Evolutionary conservation across 2,329 filamentous ascomycete genomes (phyloP).

Genomic region (Cercospora zeae-maydis): DNA sequence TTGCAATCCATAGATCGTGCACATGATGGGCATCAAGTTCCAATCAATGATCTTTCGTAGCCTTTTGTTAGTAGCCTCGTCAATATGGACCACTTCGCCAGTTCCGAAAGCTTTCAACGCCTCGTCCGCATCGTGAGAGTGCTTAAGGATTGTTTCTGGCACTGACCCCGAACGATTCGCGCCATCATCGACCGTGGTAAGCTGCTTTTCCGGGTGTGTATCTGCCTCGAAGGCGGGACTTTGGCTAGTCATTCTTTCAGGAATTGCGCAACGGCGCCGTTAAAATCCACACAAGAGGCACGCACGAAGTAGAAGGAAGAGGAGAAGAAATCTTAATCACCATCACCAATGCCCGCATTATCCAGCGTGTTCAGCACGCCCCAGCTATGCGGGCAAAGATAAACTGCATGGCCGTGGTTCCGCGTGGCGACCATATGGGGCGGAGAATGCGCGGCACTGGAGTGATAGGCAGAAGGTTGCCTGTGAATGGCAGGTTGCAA

Average conservation of each 20-base stretch:
- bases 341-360: not conserved
- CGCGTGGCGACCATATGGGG: slow-evolving; percentile 5
- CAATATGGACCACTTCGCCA: slow-evolving; percentile 52
- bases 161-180: slow-evolving; percentile 31
- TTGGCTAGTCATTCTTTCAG: not conserved
- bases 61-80: slow-evolving; percentile 56
- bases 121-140: slow-evolving; percentile 58
- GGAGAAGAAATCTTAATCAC: not conserved
- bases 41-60: slow-evolving; percentile 60
- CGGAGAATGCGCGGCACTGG: not conserved
- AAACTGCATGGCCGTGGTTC: not conserved
- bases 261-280: not conserved
- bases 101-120: slow-evolving; percentile 56
- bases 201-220: slow-evolving; percentile 28
- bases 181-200: slow-evolving; percentile 25
- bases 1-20: slow-evolving; percentile 56
- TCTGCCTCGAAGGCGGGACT: slow-evolving; percentile 12
- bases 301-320: no score
- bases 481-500: slow-evolving; percentile 9
- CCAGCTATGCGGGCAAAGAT: not conserved
- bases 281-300: not conserved
- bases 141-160: slow-evolving; percentile 44
- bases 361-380: not conserved
- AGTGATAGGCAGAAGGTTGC: slow-evolving; percentile 12
- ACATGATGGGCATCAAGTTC: slow-evolving; percentile 60